A percentile compares a stretch with the other conserved stretches of the same genome.
phyloP scores from a whole-genome alignment of 192 early-diverging fungal species.

The Coemansia sp. region DNA sequence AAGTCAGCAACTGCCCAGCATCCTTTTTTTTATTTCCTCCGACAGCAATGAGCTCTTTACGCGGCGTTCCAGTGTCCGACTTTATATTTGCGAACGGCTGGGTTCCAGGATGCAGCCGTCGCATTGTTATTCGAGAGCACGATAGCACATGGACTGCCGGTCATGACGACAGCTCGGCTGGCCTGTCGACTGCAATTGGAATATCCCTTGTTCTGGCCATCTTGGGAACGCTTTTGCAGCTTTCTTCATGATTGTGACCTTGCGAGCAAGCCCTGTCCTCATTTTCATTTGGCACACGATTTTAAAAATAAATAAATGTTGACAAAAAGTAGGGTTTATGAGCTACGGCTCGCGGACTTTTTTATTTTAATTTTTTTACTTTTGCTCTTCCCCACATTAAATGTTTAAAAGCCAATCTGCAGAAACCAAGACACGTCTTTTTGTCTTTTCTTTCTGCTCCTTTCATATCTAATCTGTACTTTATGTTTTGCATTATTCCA shows the following conservation, averaged over 20 bases:
- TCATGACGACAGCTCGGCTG: conserved; percentile 27
- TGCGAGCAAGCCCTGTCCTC: too few species aligned
- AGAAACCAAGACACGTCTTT: too few species aligned
- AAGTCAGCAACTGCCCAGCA: too few species aligned
- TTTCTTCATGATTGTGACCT: conserved; percentile 6
- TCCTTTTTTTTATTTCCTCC: background rate
- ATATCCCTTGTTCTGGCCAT: conserved; percentile 25
- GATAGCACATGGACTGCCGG: conserved; percentile 35
- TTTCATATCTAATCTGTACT: conserved; percentile 4
- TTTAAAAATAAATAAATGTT: too few species aligned
- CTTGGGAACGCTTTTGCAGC: conserved; percentile 34
- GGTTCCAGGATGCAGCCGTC: conserved; percentile 36
- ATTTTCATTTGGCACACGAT: too few species aligned
- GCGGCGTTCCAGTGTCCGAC: conserved; percentile 21
- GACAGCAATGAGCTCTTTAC: conserved; percentile 12
- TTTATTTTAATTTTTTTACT: background rate
- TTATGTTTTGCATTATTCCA: background rate
- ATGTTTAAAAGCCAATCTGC: too few species aligned
- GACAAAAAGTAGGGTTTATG: too few species aligned
- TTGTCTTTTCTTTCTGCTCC: conserved; percentile 3
- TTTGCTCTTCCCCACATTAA: background rate
- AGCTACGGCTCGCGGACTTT: background rate
- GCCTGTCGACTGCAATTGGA: conserved; percentile 20
- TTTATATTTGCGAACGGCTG: conserved; percentile 46
- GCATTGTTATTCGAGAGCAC: conserved; percentile 24